phyloP scores from a whole-genome alignment of 2,329 filamentous ascomycete genomes.

The Myriosclerotinia scirpicola region DNA sequence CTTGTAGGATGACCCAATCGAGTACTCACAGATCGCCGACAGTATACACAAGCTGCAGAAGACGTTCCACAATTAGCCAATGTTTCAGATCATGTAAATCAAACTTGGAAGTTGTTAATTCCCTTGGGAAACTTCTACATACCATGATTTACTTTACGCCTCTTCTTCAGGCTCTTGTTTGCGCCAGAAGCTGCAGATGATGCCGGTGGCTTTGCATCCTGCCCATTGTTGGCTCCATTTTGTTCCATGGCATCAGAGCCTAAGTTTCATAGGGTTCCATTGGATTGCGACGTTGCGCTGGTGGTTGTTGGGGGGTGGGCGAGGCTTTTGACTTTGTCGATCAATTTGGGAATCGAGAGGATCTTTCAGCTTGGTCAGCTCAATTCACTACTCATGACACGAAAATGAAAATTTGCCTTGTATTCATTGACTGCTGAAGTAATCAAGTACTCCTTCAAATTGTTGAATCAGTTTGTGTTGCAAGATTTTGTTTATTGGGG shows the following conservation, averaged over 20 bases:
- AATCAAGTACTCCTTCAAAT: neutral
- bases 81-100: conserved; percentile 35
- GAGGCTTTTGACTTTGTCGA: conserved; percentile 20
- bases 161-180: conserved; percentile 70
- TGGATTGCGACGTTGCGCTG: conserved; percentile 37
- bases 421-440: neutral
- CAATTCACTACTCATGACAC: conserved; percentile 21
- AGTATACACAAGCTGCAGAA: conserved; percentile 79
- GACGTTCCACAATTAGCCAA: conserved; percentile 41
- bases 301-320: conserved; percentile 26
- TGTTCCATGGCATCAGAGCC: conserved; percentile 42
- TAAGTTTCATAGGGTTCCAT: conserved; percentile 41
- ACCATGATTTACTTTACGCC: conserved; percentile 89
- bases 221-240: conserved; percentile 40
- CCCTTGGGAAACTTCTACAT: conserved; percentile 44
- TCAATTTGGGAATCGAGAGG: conserved; percentile 1
- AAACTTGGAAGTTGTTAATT: conserved; percentile 30
- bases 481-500: conserved; percentile 8
- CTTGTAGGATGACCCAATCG: conserved; percentile 38
- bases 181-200: conserved; percentile 38
- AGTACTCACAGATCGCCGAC: conserved; percentile 81
- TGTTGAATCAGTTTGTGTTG: conserved; percentile 10
- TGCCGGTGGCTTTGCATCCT: conserved; percentile 39
- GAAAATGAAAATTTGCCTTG: conserved; percentile 2
- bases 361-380: conserved; percentile 27